phyloP scores from a whole-genome alignment of 345 rosid species.

The Eucalyptus leucophloia region DNA sequence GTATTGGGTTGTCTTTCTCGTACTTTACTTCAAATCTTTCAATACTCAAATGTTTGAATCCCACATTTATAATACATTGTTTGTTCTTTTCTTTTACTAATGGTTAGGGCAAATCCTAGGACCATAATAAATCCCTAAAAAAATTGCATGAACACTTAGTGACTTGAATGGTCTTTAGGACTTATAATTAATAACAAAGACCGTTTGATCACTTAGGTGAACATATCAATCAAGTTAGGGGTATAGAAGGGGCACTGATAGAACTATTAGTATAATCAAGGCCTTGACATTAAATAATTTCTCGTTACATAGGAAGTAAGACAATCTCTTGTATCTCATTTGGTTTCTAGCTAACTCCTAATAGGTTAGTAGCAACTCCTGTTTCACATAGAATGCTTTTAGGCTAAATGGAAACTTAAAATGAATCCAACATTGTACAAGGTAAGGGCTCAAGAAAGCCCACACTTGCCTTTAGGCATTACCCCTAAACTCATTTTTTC shows the following conservation, averaged over 20 bases:
- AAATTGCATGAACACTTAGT: neutral
- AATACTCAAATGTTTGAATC: too few relatives aligned
- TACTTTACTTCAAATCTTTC: neutral
- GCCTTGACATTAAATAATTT: too few relatives aligned
- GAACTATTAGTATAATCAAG: neutral
- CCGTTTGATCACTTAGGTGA: neutral
- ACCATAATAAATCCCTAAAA: neutral
- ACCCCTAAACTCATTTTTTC: too few relatives aligned
- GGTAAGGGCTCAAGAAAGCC: neutral
- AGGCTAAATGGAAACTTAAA: neutral
- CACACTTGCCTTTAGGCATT: neutral
- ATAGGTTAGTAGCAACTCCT: too few relatives aligned
- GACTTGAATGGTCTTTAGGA: neutral
- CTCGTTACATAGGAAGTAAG: too few relatives aligned
- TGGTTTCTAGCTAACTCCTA: too few relatives aligned
- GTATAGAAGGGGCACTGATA: neutral
- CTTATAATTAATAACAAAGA: neutral
- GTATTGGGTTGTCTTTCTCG: neutral
- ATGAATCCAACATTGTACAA: neutral
- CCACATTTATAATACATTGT: neutral
- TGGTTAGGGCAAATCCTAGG: neutral
- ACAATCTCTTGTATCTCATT: accelerated
- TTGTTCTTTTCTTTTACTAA: neutral
- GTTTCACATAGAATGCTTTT: too few relatives aligned
- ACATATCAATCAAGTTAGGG: accelerated